Evolutionary conservation across 345 rosid species (phyloP).

Genomic region (Ceriops tagal): DNA sequence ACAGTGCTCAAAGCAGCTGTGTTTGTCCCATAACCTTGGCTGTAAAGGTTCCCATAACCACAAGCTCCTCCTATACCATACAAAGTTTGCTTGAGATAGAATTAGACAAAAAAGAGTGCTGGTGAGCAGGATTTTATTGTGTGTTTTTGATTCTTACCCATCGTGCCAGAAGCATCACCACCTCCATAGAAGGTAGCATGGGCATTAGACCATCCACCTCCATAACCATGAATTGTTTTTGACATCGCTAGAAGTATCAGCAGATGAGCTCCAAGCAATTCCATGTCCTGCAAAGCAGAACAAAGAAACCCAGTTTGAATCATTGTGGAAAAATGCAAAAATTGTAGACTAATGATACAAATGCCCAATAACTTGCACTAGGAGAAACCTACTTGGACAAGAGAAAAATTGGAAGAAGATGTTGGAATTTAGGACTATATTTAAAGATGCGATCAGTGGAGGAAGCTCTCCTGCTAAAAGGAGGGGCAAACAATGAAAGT

Average conservation of each 20-base stretch:
- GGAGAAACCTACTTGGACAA: neutral
- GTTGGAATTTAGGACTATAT: constrained; percentile 5
- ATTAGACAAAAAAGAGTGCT: neutral
- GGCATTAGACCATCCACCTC: constrained; percentile 35
- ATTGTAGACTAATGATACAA: neutral
- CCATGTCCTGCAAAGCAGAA: constrained; percentile 32
- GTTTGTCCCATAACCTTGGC: constrained; percentile 27
- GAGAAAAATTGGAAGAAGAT: constrained; percentile 7
- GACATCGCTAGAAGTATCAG: constrained; percentile 32
- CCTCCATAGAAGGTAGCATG: constrained; percentile 51
- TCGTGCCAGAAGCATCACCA: constrained; percentile 44
- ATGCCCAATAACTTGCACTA: neutral
- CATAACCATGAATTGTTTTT: constrained; percentile 31
- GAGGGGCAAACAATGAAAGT: neutral
- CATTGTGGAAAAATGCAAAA: neutral
- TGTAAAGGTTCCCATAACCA: constrained; percentile 26
- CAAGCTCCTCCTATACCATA: constrained; percentile 25
- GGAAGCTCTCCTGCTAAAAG: neutral
- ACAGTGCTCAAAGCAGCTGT: constrained; percentile 31
- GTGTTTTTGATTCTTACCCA: constrained; percentile 30
- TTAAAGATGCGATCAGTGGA: constrained; percentile 24
- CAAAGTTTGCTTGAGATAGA: neutral
- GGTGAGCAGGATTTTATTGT: neutral
- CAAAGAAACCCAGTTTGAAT: neutral
- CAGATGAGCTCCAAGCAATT: constrained; percentile 25